These are phyloP conservation scores for Podospora sp. DNA, from an alignment of 495 filamentous ascomycete genomes.

Conservation along the genomic window DNA sequence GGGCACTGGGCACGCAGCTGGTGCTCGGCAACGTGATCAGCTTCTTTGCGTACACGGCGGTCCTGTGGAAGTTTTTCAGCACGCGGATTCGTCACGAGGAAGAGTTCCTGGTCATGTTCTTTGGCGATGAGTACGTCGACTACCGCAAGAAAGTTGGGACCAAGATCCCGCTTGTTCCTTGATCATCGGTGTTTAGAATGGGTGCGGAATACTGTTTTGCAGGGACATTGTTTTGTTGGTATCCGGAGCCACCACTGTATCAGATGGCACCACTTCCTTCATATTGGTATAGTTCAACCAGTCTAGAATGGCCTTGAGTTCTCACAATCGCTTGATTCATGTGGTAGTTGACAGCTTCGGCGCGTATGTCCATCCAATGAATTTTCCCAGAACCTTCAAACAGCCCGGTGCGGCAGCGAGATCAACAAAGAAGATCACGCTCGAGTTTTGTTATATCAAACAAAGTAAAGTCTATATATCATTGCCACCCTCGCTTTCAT, in stretches of 20 bases:
- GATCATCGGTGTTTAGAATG: not conserved
- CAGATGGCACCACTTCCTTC: not conserved
- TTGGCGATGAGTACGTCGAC: conserved; percentile 76
- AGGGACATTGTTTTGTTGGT: not conserved
- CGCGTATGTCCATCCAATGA: not conserved
- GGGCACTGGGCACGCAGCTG: conserved; percentile 91
- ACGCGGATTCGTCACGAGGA: conserved; percentile 79
- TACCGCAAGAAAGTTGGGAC: conserved; percentile 69
- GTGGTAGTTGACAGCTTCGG: no score
- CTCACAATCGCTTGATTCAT: not conserved
- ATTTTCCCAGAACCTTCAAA: not conserved
- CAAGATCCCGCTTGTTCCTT: conserved; percentile 69
- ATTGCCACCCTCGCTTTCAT: not conserved
- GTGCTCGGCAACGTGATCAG: conserved; percentile 84
- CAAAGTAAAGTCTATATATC: not conserved
- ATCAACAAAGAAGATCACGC: not conserved
- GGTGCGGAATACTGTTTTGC: not conserved
- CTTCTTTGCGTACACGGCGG: conserved; percentile 68
- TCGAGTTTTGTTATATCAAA: not conserved
- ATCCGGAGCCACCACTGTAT: not conserved
- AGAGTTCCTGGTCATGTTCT: conserved; percentile 73
- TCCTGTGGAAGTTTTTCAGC: conserved; percentile 84
- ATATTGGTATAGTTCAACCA: not conserved
- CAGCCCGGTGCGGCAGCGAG: not conserved
- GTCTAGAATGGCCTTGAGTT: not conserved